A percentile compares a stretch with the other conserved stretches of the same genome.
Evolutionary conservation across 805 yeast species (phyloP).

Genomic region (Teunomyces tritomae): DNA sequence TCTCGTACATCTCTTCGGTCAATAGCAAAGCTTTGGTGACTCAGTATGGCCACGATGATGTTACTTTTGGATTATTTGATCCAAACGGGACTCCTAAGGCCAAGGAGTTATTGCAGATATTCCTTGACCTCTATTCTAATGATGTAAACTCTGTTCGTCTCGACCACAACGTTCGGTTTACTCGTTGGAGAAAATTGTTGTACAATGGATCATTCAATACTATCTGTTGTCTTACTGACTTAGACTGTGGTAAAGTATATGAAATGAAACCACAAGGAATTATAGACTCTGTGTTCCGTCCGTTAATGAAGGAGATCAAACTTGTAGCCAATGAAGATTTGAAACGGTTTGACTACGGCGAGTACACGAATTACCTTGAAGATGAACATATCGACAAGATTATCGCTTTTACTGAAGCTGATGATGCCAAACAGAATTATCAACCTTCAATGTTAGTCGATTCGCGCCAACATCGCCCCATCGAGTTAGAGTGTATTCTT

Average conservation of each 20-base stretch:
- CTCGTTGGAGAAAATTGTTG: constrained; percentile 65
- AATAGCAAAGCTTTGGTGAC: constrained; percentile 24
- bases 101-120: constrained; percentile 22
- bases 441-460: constrained; percentile 77
- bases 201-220: constrained; percentile 71
- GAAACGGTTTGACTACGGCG: constrained; percentile 9
- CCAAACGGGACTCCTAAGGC: constrained; percentile 23
- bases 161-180: constrained; percentile 45
- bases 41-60: constrained; percentile 25
- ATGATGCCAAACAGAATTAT: constrained; percentile 56
- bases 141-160: constrained; percentile 39
- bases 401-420: constrained; percentile 12
- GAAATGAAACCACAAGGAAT: constrained; percentile 14
- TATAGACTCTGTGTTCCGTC: constrained; percentile 10
- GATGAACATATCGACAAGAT: constrained; percentile 11
- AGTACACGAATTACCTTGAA: constrained; percentile 2
- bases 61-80: constrained; percentile 27
- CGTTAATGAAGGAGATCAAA: constrained; percentile 21
- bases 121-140: constrained; percentile 45
- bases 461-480: constrained; percentile 58
- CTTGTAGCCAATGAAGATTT: constrained; percentile 16
- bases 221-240: constrained; percentile 53
- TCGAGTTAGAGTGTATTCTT: constrained; percentile 69
- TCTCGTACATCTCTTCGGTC: constrained; percentile 31
- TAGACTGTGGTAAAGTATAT: constrained; percentile 57